Evolutionary conservation across 2,329 filamentous ascomycete genomes (phyloP), one percentile per base, ranked within the genome.

Genomic region (Cordyceps pruinosa): DNA sequence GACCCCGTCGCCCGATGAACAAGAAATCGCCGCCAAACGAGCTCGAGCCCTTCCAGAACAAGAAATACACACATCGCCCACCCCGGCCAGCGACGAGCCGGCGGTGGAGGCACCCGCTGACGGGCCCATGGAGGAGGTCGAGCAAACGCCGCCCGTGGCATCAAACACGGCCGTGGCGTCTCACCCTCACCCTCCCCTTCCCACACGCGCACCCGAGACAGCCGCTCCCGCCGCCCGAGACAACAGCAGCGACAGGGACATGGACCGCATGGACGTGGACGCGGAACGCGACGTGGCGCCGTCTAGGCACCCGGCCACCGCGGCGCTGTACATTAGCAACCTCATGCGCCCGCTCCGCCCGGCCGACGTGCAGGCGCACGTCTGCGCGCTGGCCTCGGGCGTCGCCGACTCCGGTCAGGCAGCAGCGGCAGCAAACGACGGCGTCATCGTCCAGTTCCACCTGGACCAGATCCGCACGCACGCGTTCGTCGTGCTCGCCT

Each of bases 401-500:
- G 78, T n/a, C n/a, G n/a, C n/a, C n/a, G n/a, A n/a, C 84, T 3
- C 77, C 85, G 1, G 75, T 81, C 1, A 69, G 74, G 21, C 70
- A 77, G 3, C n/a, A n/a, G n/a, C n/a, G n/a, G 70, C 77, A 1
- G 76, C 85, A 6, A 76, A 81, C 35, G 72, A 83, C 13, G 17
- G n/a, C 35, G 51, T 68, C 25, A 76, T 96, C 39, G 72, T 80
- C 21, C 75, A 82, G 26, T 90, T 95, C 66, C 90, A 89, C 68
- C 79, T 97, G 39, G 93, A 97, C 69, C 78, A 80, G 32, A 89
- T 97, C 66, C 87, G 89, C 61, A 95, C 92, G 0, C 94, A 99
- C 69, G 90, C 90, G 9, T 89, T 97, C 66, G 87, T 87, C 37
- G 75, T 83, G 25, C 93, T 97, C 68, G 75, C 77, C 45, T 86